Base-by-base conservation (phyloP, 352 stramenopile species). In the Globisporangium uncinulatum region DNA sequence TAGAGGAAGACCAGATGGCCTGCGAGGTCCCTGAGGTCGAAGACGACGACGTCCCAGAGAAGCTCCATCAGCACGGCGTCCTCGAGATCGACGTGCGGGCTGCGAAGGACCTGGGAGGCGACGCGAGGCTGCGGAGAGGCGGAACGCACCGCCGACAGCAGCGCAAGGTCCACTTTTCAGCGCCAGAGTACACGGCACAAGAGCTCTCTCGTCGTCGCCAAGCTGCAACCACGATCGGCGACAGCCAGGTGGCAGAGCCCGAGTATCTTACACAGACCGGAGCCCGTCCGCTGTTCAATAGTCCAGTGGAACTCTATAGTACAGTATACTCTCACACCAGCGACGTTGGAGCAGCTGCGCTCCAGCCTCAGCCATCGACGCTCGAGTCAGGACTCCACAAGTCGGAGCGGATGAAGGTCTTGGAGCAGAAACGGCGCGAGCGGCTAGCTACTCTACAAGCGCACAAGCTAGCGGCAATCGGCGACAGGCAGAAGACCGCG, bases 1-100 rank as follows among this genome's bases (percentile, higher is more conserved):
- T 88, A 32, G 63, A 89, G 3, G 82, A 90, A 54, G 79, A 92
- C 31, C 79, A 87, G 66, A 80, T 91, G 68, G 68, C 73, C 0
- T 84, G 74, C 45, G 73, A 89, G 31, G 58, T 90, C 5, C 79
- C 80, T 0, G 84, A 92, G 29, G 69, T 92, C n/a, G 82, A 92
- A 74, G 78, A 90, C 44, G 80, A 90, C 34, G 76, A 89, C n/a
- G 58, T 79, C 0, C 61, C 73, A 0, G 71, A 86, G 53, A 87
- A 76, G 46, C 62, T 90, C 9, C 71, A 92, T 43, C 76, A 87
- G 48, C 78, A 92, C 68, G 84, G 84, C 2, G 57, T 80, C 31
- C 62, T 94, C 2, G 70, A 81, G 21, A 63, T 94, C 32, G 74
- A 81, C 29, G 41, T 94, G 0, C 53, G 71, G 11, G 70, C 76